phyloP scores from a whole-genome alignment of 352 stramenopile genomes.

The Globisporangium nunn region DNA sequence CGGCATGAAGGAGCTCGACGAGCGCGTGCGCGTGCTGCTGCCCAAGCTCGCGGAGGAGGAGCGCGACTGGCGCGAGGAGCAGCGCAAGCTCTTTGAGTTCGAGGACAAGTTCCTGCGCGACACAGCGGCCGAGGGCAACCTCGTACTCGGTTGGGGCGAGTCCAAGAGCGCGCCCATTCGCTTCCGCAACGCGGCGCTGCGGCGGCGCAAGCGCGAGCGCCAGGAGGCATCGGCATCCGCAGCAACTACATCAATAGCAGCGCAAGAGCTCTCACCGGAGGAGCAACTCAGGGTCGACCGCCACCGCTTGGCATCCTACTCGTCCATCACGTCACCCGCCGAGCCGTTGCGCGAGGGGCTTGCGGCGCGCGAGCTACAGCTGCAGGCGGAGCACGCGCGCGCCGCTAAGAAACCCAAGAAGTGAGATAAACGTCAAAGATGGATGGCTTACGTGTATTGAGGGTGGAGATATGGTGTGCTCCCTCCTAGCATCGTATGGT shows the following conservation, averaged over 20 bases:
- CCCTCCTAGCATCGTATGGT: too few species aligned
- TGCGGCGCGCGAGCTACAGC: slow-evolving; percentile 15
- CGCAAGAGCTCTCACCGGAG: slow-evolving; percentile 22
- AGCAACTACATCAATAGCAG: slow-evolving; percentile 7
- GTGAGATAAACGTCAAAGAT: slow-evolving; percentile 10
- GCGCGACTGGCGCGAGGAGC: slow-evolving; percentile 48
- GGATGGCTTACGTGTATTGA: background rate
- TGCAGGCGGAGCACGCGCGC: slow-evolving; percentile 4
- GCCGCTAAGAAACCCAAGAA: slow-evolving; percentile 20
- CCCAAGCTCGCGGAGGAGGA: slow-evolving; percentile 38
- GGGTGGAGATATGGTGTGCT: background rate
- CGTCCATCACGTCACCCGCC: slow-evolving; percentile 57
- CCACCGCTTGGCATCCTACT: slow-evolving; percentile 63
- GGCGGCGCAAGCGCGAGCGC: slow-evolving; percentile 56
- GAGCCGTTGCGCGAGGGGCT: slow-evolving; percentile 34
- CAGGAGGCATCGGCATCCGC: slow-evolving; percentile 17
- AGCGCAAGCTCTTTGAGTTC: slow-evolving; percentile 67
- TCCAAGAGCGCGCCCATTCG: slow-evolving; percentile 48
- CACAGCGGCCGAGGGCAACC: slow-evolving; percentile 65
- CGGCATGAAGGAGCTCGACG: slow-evolving; percentile 46
- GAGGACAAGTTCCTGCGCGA: slow-evolving; percentile 69
- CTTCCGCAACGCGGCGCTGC: slow-evolving; percentile 60
- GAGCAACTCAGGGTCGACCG: slow-evolving; percentile 57
- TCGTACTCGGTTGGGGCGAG: slow-evolving; percentile 65
- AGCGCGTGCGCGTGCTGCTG: slow-evolving; percentile 35